Base-by-base conservation (phyloP, 139 green algal genomes). In the Chlorokybus atmophyticus region DNA sequence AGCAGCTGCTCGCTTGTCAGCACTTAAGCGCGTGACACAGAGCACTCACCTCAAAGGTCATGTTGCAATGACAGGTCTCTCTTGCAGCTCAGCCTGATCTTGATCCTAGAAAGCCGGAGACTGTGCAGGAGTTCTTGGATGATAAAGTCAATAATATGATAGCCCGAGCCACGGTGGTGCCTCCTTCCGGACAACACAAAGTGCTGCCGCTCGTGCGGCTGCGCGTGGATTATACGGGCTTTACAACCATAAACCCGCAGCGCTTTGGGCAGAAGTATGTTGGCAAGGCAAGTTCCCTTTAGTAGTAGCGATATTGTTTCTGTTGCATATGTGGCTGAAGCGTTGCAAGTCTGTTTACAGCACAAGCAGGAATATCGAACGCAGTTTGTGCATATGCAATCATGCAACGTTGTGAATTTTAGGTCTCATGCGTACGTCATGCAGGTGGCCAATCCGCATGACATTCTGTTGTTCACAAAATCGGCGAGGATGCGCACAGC, bases 181-280 rank as follows among this genome's bases (percentile, higher is more conserved):
- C 50, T n/a, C 27, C 49, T 29, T 31, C 17, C 4, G 2, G 10
- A 21, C 50, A 26, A 30, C 8, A 52, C 57, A 24, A 32, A 41
- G 25, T 69, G 41, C 75, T 89, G 58, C 85, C 83, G 1, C 77
- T 91, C 26, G 74, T 93, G 8, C 77, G 85, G 5, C 59, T 88
- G 8, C 71, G 77, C 40, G 78, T 98, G 17, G 88, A 98, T 74
- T 95, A 96, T 77, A 92, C 75, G 1, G 90, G 90, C 8, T 96
- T 93, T 73, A 76, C 71, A 53, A 97, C 88, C 58, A 88, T 97
- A 70, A 94, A 94, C 73, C 73, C 77, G 7, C 88, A 95, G 67
- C 76, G 81, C 23, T 93, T 98, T 73, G 90, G 86, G 1, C 84
- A 94, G 62, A 77, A 79, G 44, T 98, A 92, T 76, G 90, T 96